Evolutionary conservation across 768 basidiomycete species (phyloP).

Genomic region (Pseudohyphozyma bogoriensis): DNA sequence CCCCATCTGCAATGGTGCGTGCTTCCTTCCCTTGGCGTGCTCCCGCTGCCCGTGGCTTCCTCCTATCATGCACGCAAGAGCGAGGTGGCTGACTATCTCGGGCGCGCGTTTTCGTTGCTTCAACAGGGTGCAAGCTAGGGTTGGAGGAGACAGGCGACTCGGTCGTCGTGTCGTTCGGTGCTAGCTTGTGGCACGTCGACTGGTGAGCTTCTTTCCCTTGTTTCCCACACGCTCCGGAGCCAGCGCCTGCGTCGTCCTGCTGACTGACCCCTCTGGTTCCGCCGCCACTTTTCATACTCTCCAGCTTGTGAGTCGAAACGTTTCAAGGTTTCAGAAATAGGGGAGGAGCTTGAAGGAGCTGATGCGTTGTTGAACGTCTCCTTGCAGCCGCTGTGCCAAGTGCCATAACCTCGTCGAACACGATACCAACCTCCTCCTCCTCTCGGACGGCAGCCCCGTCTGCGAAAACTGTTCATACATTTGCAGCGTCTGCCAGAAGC

Average conservation of each 20-base stretch:
- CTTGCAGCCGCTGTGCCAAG: constrained; percentile 68
- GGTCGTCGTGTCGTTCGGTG: constrained; percentile 22
- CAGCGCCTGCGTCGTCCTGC: not conserved
- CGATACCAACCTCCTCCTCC: constrained; percentile 89
- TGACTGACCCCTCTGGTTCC: not conserved
- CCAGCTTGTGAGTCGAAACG: constrained; percentile 4
- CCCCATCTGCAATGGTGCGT: constrained; percentile 21
- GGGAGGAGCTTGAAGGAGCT: not conserved
- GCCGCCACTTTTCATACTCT: not conserved
- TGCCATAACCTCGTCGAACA: constrained; percentile 82
- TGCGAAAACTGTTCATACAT: constrained; percentile 87
- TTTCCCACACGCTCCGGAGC: not conserved
- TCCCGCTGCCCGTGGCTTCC: too few species aligned
- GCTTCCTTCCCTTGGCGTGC: not conserved
- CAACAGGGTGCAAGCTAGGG: constrained; percentile 13
- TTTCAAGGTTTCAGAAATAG: not conserved
- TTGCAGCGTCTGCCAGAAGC: constrained; percentile 86
- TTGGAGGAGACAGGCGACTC: constrained; percentile 24
- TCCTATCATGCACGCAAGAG: not conserved
- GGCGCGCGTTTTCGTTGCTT: not conserved
- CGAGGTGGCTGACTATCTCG: not conserved
- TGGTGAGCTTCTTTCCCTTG: not conserved
- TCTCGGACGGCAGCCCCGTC: constrained; percentile 96
- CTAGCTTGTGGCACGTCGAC: not conserved
- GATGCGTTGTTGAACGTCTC: not conserved